Evolutionary conservation across 2,329 filamentous ascomycete genomes (phyloP).

Genomic region (Ceratocystis smalleyi): DNA sequence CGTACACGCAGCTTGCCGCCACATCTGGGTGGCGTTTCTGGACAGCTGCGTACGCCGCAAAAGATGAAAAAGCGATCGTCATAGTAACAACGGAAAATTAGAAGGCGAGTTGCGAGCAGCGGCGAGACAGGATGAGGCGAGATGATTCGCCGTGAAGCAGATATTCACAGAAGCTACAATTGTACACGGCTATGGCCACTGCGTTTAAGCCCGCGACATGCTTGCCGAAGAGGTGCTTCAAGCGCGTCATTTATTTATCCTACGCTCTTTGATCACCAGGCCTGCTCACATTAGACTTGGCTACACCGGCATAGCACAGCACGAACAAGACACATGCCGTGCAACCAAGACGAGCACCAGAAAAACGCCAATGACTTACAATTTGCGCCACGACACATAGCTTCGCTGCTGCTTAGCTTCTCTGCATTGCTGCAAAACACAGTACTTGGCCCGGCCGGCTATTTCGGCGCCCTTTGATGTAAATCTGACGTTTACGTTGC

Average conservation of each 20-base stretch:
- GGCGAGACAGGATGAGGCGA: no score
- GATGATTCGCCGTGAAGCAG: not conserved
- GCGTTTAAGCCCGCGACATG: no score
- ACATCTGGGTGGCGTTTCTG: slow-evolving; percentile 10
- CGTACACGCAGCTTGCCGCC: slow-evolving; percentile 13
- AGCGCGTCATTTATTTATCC: not conserved
- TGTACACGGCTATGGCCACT: not conserved
- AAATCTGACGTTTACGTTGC: not conserved
- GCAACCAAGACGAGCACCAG: not conserved
- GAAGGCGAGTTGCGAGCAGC: not conserved
- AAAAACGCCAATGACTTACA: not conserved
- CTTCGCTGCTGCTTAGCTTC: not conserved
- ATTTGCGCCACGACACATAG: not conserved
- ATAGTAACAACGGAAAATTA: not conserved
- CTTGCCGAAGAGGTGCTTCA: not conserved
- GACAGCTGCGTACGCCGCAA: slow-evolving; percentile 12
- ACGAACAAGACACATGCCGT: not conserved
- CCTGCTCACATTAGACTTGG: not conserved
- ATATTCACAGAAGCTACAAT: not conserved
- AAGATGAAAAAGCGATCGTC: slow-evolving; percentile 14
- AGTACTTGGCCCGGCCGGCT: not conserved
- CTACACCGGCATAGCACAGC: not conserved
- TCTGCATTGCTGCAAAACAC: not conserved
- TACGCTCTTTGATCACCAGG: not conserved
- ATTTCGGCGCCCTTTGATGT: not conserved